phyloP scores from a whole-genome alignment of 2,329 filamentous ascomycete species.

The Aspergillus pseudotamarii region DNA sequence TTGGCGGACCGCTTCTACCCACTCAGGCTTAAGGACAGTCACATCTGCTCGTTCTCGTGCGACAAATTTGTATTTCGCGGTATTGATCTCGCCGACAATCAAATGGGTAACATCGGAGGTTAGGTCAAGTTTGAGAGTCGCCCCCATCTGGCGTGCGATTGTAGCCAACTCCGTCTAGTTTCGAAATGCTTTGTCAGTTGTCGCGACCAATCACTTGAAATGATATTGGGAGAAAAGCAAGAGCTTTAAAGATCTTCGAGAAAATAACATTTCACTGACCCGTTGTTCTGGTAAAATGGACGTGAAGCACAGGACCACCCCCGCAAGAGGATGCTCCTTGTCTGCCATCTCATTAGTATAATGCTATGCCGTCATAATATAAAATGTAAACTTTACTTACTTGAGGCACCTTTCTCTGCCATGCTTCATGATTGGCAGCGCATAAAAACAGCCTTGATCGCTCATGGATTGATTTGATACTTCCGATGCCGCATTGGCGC shows the following conservation, averaged over 20 bases:
- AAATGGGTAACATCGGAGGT: conserved; percentile 97
- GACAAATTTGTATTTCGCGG: conserved; percentile 93
- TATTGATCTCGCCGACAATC: conserved; percentile 84
- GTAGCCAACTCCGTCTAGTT: conserved; percentile 44
- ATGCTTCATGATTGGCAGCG: conserved; percentile 43
- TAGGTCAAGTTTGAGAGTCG: conserved; percentile 83
- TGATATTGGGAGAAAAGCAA: background rate
- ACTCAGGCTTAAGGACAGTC: conserved; percentile 76
- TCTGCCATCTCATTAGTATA: conserved; percentile 43
- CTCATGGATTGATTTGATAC: conserved; percentile 7
- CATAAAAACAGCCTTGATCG: conserved; percentile 9
- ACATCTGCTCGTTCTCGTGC: conserved; percentile 87
- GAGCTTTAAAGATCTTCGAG: conserved; percentile 4
- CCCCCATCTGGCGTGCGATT: conserved; percentile 76
- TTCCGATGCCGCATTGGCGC: conserved; percentile 13
- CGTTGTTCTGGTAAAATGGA: conserved; percentile 78
- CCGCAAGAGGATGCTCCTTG: conserved; percentile 65
- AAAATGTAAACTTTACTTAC: conserved; percentile 28
- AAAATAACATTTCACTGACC: conserved; percentile 53
- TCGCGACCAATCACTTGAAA: background rate
- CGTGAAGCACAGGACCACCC: conserved; percentile 83
- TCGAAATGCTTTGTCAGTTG: background rate
- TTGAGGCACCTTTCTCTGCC: conserved; percentile 38
- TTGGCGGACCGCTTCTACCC: conserved; percentile 78
- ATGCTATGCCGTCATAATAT: background rate